Conservation (phyloP, 2,329 filamentous ascomycete species). For the Alternaria sp. region DNA sequence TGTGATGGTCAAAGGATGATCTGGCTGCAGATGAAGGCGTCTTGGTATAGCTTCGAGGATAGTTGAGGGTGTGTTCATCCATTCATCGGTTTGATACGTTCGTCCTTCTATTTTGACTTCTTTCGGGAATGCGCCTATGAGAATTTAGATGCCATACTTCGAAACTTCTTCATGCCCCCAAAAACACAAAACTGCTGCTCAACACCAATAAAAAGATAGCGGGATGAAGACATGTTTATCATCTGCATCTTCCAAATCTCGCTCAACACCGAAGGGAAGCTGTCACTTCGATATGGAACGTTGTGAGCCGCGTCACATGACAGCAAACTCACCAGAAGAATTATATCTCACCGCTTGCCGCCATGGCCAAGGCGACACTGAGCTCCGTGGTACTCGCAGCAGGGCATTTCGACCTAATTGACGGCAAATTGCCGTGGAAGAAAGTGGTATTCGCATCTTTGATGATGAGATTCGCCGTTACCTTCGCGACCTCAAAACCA, state of each 20-base stretch:
- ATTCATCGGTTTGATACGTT: conserved; percentile 72
- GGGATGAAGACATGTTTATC: accelerated
- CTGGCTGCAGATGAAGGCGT: conserved; percentile 84
- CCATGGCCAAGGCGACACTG: conserved; percentile 18
- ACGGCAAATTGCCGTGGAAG: conserved; percentile 30
- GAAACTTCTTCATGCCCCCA: not conserved
- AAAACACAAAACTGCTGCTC: not conserved
- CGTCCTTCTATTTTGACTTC: conserved; percentile 66
- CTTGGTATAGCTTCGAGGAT: conserved; percentile 78
- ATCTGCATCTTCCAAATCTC: not conserved
- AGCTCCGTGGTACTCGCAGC: conserved; percentile 10
- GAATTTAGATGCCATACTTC: conserved; percentile 11
- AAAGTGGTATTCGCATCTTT: conserved; percentile 33
- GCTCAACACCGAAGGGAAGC: too few relatives aligned
- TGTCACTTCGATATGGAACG: too few relatives aligned
- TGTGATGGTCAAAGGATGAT: conserved; percentile 91
- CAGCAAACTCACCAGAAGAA: conserved; percentile 41
- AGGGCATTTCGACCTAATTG: conserved; percentile 16
- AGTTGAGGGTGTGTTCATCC: conserved; percentile 82
- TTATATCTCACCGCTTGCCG: conserved; percentile 29
- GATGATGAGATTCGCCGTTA: conserved; percentile 15
- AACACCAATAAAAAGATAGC: not conserved
- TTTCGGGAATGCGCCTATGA: conserved; percentile 25
- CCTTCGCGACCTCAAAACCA: conserved; percentile 22
- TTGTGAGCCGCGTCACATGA: conserved; percentile 37